A percentile compares a stretch with the other conserved stretches of the same genome.
Evolutionary conservation across 768 basidiomycete species (phyloP).

Genomic region (Myochromella boudieri): DNA sequence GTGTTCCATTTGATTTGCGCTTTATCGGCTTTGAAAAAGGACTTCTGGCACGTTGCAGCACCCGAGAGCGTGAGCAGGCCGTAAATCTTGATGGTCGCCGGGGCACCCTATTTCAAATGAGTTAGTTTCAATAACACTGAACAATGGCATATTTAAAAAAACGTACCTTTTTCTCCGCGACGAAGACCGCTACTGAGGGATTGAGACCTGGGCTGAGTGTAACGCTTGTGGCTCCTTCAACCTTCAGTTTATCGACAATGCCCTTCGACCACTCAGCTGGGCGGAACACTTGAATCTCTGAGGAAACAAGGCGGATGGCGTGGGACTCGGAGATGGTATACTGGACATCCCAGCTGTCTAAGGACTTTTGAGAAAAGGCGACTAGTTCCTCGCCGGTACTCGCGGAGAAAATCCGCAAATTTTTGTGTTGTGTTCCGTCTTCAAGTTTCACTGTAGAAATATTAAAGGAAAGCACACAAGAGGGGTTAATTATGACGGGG

Average conservation of each 20-base stretch:
- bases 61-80: conserved; percentile 60
- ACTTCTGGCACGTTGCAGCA: conserved; percentile 80
- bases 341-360: conserved; percentile 89
- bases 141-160: background rate
- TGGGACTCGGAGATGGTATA: conserved; percentile 89
- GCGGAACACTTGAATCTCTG: conserved; percentile 82
- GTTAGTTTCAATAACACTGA: background rate
- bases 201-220: conserved; percentile 82
- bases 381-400: conserved; percentile 86
- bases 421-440: conserved; percentile 90
- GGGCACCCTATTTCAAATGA: conserved; percentile 60
- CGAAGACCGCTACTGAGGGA: conserved; percentile 87
- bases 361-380: conserved; percentile 86
- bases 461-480: background rate
- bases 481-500: background rate
- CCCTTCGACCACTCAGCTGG: conserved; percentile 81
- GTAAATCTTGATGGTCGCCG: conserved; percentile 85
- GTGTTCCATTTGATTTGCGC: conserved; percentile 95
- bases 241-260: conserved; percentile 75
- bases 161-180: conserved; percentile 88
- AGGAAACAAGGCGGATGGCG: conserved; percentile 75
- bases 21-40: conserved; percentile 94
- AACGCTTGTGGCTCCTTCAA: conserved; percentile 80
- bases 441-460: conserved; percentile 71
- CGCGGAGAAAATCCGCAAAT: conserved; percentile 86